Evolutionary conservation across 2,329 filamentous ascomycete genomes (phyloP), one percentile per base, ranked within the genome.

Genomic region (Colletotrichum tamarilloi): DNA sequence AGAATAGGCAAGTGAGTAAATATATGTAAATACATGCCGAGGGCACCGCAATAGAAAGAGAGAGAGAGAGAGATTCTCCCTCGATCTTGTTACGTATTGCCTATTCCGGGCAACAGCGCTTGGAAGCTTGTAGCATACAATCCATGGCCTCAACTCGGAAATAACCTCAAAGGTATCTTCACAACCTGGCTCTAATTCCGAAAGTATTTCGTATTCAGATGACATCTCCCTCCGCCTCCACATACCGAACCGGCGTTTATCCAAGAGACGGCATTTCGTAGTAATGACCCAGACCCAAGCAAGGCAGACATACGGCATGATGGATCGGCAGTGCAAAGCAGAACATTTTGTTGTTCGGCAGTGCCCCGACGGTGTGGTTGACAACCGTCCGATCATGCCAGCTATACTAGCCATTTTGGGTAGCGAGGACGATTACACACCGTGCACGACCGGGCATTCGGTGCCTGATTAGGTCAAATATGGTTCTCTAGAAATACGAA

Each of bases 151-250:
- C 26, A 3, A 28, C 19, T 55, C 9, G 60, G 30, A 42, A 69
- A 53, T 42, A 52, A 38, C 30, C 57, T 49, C 55, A 22, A 30
- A 19, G 11, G 16, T 19, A 46, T 46, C 9, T 26, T 70, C 42
- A 63, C 62, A 55, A 55, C 12, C 22, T 38, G 42, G 68, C 53
- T 56, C 55, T 46, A n/a, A 60, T 55, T 46, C 26, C 32, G 62
- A 62, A 24, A 67, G 59, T 70, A 7, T 35, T 19, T 30, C 30
- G 30, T 16, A 56, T 46, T 55, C 53, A 22, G 62, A 60, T 60
- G 68, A 55, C 35, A 42, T 55, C 12, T 7, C 55, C 30, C 32
- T 35, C 32, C 32, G 32, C 32, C 32, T 35, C 32, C 32, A 5
- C 32, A 35, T 19, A 42, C 38, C 16, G 38, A 42, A 19, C 38